Conservation (phyloP, 2,329 filamentous ascomycete genomes). For the Scortechinia acanthostroma region DNA sequence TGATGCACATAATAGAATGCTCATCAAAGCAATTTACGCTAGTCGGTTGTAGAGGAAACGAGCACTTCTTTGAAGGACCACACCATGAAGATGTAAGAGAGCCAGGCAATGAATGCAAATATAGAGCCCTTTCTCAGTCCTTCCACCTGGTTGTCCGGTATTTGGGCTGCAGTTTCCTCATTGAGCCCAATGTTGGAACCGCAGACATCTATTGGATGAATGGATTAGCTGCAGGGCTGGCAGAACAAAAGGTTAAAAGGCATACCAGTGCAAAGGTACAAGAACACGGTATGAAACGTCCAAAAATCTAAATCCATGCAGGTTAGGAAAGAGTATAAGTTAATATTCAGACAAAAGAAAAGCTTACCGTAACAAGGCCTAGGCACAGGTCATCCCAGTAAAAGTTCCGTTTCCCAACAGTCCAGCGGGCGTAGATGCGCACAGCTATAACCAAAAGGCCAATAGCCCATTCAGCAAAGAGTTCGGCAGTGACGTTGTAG, state of each 20-base stretch:
- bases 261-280: conserved; percentile 18
- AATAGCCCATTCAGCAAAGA: neutral
- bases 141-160: conserved; percentile 13
- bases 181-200: conserved; percentile 15
- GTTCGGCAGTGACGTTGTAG: neutral
- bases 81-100: conserved; percentile 20
- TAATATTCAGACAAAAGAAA: neutral
- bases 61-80: conserved; percentile 21
- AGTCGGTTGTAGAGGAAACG: conserved; percentile 18
- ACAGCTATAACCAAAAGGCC: neutral
- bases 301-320: neutral
- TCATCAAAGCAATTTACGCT: conserved; percentile 12
- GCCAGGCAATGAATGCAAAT: conserved; percentile 19
- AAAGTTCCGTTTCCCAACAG: neutral
- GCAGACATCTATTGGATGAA: too few species aligned
- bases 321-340: neutral
- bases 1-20: too few species aligned
- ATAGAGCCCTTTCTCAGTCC: conserved; percentile 16
- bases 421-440: neutral
- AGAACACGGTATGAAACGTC: neutral
- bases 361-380: neutral
- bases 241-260: conserved; percentile 39
- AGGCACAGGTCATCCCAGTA: neutral
- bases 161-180: conserved; percentile 11
- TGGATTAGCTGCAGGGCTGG: too few species aligned